Base-by-base conservation (phyloP, 805 yeast species). In the Kuraishia ogatae region DNA sequence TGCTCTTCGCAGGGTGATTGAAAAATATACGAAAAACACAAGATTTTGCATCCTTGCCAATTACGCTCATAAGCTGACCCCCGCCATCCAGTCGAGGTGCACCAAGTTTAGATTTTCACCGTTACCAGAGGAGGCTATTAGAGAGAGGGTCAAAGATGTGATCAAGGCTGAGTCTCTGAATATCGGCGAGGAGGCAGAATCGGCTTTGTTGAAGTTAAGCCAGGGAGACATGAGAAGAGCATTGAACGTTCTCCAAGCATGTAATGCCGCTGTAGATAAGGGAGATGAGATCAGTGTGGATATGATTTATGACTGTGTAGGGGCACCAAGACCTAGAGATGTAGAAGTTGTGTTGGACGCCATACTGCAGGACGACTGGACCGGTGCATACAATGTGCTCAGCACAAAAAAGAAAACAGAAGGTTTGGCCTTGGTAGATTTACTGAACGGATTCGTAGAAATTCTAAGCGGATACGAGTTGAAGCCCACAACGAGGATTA, bases 201-300 rank as follows among this genome's bases (percentile, higher is more conserved):
- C 71, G 0, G 83, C 97, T 1, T 72, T 94, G 51, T 73, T 94
- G 55, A 75, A 73, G 54, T 76, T 94, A 55, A 79, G 94, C n/a
- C 81, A 84, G 56, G 99, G 99, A 53, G 99, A 94, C 69, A 94
- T 94, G 99, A 82, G 99, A 73, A 82, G 89, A 53, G 96, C 96
- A 1, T 76, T 94, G 62, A 94, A 94, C 65, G 97, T 94, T 4
- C 71, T 94, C 56, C 99, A 94, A 70, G 96, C 98, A 0, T 89
- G 98, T 68, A 81, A 87, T 58, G 92, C 97, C 0, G 88, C 96
- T 1, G 66, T 80, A 20, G 82, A 80, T 39, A 66, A 67, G 28
- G 71, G 70, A 23, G 82, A 77, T 39, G 82, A 80, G 52, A 86
- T 94, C 48, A 79, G 85, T 28, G 80, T 79, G 29, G 84, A 82